phyloP scores from a whole-genome alignment of 768 basidiomycete species.

The Lentinus tigrinus region DNA sequence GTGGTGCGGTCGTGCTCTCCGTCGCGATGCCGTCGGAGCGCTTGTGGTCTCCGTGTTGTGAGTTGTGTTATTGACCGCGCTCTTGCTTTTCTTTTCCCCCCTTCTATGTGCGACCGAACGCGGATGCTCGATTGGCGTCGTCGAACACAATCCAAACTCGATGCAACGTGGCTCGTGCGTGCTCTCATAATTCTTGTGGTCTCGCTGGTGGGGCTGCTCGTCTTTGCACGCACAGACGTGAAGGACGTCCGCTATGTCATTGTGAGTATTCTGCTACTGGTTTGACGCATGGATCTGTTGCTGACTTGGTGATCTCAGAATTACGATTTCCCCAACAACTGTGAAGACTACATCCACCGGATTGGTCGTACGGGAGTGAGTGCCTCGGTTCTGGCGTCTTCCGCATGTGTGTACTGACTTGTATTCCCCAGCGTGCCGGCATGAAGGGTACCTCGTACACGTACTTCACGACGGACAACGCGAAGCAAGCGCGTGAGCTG shows the following conservation, averaged over 20 bases:
- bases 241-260: conserved; percentile 99
- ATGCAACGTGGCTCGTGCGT: conserved; percentile 18
- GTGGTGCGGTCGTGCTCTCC: conserved; percentile 27
- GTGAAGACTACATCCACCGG: conserved; percentile 98
- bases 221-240: conserved; percentile 67
- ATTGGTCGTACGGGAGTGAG: conserved; percentile 95
- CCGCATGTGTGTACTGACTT: not conserved
- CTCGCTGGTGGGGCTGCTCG: conserved; percentile 34
- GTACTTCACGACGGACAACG: conserved; percentile 96
- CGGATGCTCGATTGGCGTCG: conserved; percentile 19
- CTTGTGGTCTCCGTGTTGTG: conserved; percentile 42
- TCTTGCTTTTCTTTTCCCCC: conserved; percentile 33
- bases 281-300: not conserved
- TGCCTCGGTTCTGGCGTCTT: not conserved
- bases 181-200: conserved; percentile 26
- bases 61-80: conserved; percentile 42
- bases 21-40: conserved; percentile 46
- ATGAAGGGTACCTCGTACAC: conserved; percentile 91
- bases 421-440: conserved; percentile 69
- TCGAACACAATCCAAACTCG: not conserved
- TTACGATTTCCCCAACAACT: conserved; percentile 97
- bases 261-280: conserved; percentile 43
- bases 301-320: conserved; percentile 51
- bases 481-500: conserved; percentile 91
- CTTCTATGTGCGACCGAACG: conserved; percentile 22